Evolutionary conservation across 2,329 filamentous ascomycete species (phyloP), one percentile per base, ranked within the genome.

Genomic region (Xylaria digitata): DNA sequence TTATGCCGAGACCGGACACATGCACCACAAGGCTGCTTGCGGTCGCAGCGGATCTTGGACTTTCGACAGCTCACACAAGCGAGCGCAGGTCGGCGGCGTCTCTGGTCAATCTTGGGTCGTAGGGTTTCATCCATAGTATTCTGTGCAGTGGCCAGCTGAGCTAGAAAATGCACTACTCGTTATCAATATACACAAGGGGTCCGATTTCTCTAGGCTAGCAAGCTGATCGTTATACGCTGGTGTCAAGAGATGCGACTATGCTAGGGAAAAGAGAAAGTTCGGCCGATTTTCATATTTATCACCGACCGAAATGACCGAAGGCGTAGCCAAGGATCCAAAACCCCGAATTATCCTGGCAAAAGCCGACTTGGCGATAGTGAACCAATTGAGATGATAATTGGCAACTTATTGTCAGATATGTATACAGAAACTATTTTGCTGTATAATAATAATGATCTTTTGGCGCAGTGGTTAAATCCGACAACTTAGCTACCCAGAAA

Each of bases 21-120:
- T 65, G 88, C 87, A 66, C 80, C 82, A 72, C 88, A 90, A 0
- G 89, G 89, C 6, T 78, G 76, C 65, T 84, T 83, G 55, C 86
- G 84, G 72, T 90, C 85, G 73, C 88, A 90, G 53, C 84, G 82
- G 65, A 90, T 85, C 75, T 90, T 91, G 46, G 87, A 85, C 62
- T 78, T 83, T 49, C 88, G 81, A 72, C 89, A 90, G 48, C 67
- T 75, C n/a, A 73, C 65, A 83, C 78, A 67, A 77, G 77, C 74
- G 9, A 75, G 69, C 46, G 74, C 70, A 7, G 74, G 72, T 13
- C 74, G 61, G n/a, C 73, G 71, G n/a, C 74, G 73, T 45, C 72
- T 73, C 37, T 70, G 68, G 19, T 73, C 69, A 11, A 26, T 37
- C 40, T 68, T 73, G 19, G 63, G 53, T 42, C 37, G 34, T 6